phyloP scores from a whole-genome alignment of 1,284 basidiomycete genomes.

The Fomitopsis palustris region DNA sequence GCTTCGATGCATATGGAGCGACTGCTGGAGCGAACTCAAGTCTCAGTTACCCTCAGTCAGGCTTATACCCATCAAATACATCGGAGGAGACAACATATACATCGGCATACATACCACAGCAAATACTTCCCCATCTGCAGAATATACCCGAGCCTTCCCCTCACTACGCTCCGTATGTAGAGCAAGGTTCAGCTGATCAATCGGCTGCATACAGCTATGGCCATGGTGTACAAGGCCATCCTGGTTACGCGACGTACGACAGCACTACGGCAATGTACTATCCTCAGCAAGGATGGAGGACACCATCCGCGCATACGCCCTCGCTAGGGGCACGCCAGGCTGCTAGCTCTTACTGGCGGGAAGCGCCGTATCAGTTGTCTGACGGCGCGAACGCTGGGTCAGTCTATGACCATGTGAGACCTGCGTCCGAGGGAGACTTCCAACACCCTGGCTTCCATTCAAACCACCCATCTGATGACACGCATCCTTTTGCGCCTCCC shows the following conservation, averaged over 20 bases:
- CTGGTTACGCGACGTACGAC: neutral
- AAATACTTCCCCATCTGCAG: neutral
- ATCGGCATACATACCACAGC: neutral
- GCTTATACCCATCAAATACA: neutral
- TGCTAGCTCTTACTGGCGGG: no score
- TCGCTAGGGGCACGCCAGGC: neutral
- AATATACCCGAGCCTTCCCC: neutral
- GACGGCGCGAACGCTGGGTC: neutral
- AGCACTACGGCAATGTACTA: neutral
- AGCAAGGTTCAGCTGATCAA: neutral
- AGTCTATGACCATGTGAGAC: no score
- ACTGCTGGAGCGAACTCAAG: neutral
- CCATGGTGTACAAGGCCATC: neutral
- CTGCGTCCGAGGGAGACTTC: no score
- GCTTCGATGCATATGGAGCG: neutral
- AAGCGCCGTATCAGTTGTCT: neutral
- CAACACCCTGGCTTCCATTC: no score
- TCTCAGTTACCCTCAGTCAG: neutral
- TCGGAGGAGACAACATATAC: neutral
- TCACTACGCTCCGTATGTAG: neutral
- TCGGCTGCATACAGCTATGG: neutral
- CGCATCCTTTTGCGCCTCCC: no score
- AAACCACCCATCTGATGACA: no score
- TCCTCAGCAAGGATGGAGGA: neutral
- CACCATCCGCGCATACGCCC: no score